Conservation (phyloP, 371 early-diverging fungal genomes). For the Edhazardia aedis region DNA sequence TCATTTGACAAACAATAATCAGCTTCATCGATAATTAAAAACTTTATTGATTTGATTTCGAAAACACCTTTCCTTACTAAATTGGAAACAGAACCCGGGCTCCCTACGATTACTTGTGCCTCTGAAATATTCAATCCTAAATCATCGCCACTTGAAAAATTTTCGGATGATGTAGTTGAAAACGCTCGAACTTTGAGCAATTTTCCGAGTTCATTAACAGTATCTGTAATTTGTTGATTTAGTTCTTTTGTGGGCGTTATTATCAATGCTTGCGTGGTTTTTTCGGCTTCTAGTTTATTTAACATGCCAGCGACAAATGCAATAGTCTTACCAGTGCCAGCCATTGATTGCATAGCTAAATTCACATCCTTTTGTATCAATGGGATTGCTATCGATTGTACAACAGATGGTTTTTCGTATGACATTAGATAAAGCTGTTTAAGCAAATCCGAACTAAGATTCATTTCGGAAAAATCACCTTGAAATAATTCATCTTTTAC, state of each 20-base stretch:
- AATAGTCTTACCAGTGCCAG: conserved; percentile 93
- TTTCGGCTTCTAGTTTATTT: conserved; percentile 61
- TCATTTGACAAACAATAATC: conserved; percentile 30
- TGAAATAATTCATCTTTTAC: too few relatives aligned
- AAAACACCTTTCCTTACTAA: conserved; percentile 59
- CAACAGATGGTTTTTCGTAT: conserved; percentile 35
- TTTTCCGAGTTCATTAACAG: conserved; percentile 62
- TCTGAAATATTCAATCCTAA: conserved; percentile 54
- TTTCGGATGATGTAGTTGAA: conserved; percentile 72
- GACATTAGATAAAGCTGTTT: conserved; percentile 29
- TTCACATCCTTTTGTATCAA: conserved; percentile 26
- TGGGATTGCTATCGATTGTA: conserved; percentile 39
- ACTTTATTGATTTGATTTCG: conserved; percentile 59
- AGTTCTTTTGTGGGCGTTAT: conserved; percentile 87
- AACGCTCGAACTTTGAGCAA: conserved; percentile 75
- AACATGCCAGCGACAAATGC: conserved; percentile 82
- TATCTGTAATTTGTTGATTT: conserved; percentile 81
- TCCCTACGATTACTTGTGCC: conserved; percentile 82
- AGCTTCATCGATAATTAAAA: conserved; percentile 48
- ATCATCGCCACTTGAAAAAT: conserved; percentile 56
- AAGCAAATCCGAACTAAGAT: conserved; percentile 23
- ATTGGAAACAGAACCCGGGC: conserved; percentile 79
- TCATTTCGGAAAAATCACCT: conserved; percentile 15
- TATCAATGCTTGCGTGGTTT: conserved; percentile 61
- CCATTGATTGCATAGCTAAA: conserved; percentile 34